phyloP scores from a whole-genome alignment of 2,329 filamentous ascomycete species.

The Thermochaetoides dissita region DNA sequence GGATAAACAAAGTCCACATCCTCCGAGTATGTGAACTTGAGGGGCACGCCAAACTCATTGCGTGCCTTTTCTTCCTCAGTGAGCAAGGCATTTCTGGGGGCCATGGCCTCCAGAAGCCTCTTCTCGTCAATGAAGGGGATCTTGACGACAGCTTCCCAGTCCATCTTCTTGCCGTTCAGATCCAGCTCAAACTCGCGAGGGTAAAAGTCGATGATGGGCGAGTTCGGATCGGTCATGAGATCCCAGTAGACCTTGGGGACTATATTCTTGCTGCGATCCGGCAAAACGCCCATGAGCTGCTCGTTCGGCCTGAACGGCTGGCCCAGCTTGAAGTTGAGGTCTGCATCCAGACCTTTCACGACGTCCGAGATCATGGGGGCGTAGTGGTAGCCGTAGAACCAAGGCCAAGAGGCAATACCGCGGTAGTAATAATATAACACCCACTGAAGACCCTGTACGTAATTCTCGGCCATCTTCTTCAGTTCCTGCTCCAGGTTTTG shows the following conservation, averaged over 20 bases:
- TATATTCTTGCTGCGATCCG: slow-evolving; percentile 93
- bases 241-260: slow-evolving; percentile 78
- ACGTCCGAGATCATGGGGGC: slow-evolving; percentile 90
- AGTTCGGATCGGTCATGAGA: slow-evolving; percentile 80
- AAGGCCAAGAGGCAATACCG: slow-evolving; percentile 94
- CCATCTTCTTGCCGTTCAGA: slow-evolving; percentile 99
- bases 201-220: slow-evolving; percentile 96
- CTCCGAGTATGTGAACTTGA: slow-evolving; percentile 81
- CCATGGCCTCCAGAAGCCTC: slow-evolving; percentile 73
- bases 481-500: slow-evolving; percentile 65
- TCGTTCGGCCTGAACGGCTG: slow-evolving; percentile 92
- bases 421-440: slow-evolving; percentile 96
- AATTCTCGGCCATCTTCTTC: slow-evolving; percentile 77
- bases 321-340: slow-evolving; percentile 85
- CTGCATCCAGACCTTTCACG: slow-evolving; percentile 68
- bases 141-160: slow-evolving; percentile 98
- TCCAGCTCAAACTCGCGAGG: slow-evolving; percentile 92
- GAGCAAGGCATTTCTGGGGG: slow-evolving; percentile 65
- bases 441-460: slow-evolving; percentile 95
- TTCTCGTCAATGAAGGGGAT: slow-evolving; percentile 97
- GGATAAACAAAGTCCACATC: slow-evolving; percentile 71
- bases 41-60: slow-evolving; percentile 79
- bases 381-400: slow-evolving; percentile 96
- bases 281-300: slow-evolving; percentile 95
- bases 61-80: slow-evolving; percentile 63